Evolutionary conservation across 148 eudicot species (phyloP).

Genomic region (Silene uniflora): DNA sequence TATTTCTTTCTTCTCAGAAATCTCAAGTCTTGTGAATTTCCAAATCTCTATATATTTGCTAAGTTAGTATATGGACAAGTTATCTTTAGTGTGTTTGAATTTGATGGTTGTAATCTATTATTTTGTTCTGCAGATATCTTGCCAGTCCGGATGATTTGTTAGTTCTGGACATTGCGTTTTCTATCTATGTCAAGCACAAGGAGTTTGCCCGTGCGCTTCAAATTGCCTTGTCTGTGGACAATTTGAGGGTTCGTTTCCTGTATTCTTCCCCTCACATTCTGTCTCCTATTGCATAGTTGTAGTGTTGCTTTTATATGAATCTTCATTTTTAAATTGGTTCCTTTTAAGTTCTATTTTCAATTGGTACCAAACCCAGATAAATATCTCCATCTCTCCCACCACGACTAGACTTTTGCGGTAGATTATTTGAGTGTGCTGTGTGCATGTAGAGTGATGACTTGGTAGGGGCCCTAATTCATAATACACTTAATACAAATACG

Average conservation of each 20-base stretch:
- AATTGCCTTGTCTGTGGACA: slow-evolving; percentile 73
- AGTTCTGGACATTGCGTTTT: slow-evolving; percentile 68
- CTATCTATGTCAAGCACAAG: slow-evolving; percentile 56
- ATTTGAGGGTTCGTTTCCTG: slow-evolving; percentile 51
- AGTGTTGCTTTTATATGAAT: not conserved
- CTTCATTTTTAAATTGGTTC: not conserved
- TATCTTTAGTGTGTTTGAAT: not conserved
- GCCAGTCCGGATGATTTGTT: slow-evolving; percentile 83
- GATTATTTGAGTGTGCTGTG: too few relatives aligned
- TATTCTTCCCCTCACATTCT: not conserved
- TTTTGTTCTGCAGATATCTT: slow-evolving; percentile 55
- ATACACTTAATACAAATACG: too few relatives aligned
- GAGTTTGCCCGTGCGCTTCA: slow-evolving; percentile 86
- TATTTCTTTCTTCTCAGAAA: not conserved
- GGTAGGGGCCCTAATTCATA: too few relatives aligned
- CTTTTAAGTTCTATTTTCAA: not conserved
- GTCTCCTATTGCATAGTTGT: not conserved
- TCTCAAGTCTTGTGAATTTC: not conserved
- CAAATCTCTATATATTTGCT: not conserved
- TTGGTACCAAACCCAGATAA: too few relatives aligned
- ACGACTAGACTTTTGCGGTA: too few relatives aligned
- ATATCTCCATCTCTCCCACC: too few relatives aligned
- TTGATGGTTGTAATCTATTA: not conserved
- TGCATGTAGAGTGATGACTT: too few relatives aligned
- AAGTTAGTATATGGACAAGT: too few relatives aligned